A percentile compares a stretch with the other conserved stretches of the same genome.
Evolutionary conservation across 306 rosid genomes (phyloP).

Genomic region (Fagus sylvatica): DNA sequence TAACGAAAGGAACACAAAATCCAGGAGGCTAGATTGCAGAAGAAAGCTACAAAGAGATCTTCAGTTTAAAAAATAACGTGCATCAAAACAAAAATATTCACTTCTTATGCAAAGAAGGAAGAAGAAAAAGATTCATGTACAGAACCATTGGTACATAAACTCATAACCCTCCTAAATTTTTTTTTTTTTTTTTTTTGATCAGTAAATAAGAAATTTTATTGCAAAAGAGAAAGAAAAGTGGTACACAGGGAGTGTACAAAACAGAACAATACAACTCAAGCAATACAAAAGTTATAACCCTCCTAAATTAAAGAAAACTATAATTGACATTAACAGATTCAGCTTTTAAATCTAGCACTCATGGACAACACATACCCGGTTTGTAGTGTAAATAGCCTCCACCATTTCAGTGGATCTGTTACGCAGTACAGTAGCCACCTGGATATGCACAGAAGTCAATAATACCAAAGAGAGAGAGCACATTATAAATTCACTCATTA

Average conservation of each 20-base stretch:
- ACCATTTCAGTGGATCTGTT: conserved; percentile 66
- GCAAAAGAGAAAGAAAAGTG: too few relatives aligned
- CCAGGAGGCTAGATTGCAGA: not conserved
- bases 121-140: not conserved
- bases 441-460: conserved; percentile 33
- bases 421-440: conserved; percentile 63
- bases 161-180: not conserved
- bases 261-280: too few relatives aligned
- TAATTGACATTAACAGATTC: conserved; percentile 2
- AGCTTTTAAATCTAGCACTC: conserved; percentile 18
- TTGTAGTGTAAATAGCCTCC: conserved; percentile 77
- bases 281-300: not conserved
- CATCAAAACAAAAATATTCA: not conserved
- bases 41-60: not conserved
- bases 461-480: not conserved
- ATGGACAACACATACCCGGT: conserved; percentile 45
- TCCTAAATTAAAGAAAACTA: not conserved
- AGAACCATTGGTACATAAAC: not conserved
- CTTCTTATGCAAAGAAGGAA: not conserved
- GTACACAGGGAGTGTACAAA: too few relatives aligned
- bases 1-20: not conserved
- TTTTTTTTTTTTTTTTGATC: too few relatives aligned
- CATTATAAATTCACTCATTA: not conserved
- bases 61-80: not conserved
- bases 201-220: too few relatives aligned